These are phyloP conservation scores for Curvularia sp. DNA, from an alignment of 2,329 filamentous ascomycete genomes.

Conservation along the genomic window DNA sequence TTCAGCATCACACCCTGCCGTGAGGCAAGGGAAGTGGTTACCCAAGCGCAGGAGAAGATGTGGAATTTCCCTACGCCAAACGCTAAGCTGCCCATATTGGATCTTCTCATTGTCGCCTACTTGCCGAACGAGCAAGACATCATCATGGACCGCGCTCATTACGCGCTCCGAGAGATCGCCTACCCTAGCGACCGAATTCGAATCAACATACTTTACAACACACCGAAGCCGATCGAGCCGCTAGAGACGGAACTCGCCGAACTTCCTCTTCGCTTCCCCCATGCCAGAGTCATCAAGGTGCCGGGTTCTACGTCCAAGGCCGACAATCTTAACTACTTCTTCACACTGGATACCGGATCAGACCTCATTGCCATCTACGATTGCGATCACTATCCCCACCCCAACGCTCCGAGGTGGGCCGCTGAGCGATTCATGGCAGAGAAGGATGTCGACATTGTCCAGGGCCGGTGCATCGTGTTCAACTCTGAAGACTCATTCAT, in stretches of 20 bases:
- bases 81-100: conserved; percentile 53
- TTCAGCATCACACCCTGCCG: conserved; percentile 50
- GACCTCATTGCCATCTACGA: conserved; percentile 60
- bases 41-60: conserved; percentile 49
- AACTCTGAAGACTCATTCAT: conserved; percentile 56
- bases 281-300: conserved; percentile 57
- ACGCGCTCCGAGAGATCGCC: conserved; percentile 56
- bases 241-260: conserved; percentile 54
- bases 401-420: conserved; percentile 58
- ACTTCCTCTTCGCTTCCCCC: conserved; percentile 49
- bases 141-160: conserved; percentile 57
- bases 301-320: conserved; percentile 59
- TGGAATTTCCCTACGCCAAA: conserved; percentile 55
- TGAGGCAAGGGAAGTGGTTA: conserved; percentile 49
- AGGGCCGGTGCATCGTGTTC: conserved; percentile 59
- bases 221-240: conserved; percentile 56
- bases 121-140: conserved; percentile 61
- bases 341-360: conserved; percentile 54
- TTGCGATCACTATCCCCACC: conserved; percentile 60
- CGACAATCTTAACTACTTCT: conserved; percentile 60
- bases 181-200: conserved; percentile 58
- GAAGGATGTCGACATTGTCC: conserved; percentile 56
- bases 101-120: conserved; percentile 60
- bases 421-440: conserved; percentile 57
- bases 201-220: conserved; percentile 60